phyloP scores from a whole-genome alignment of 2,329 filamentous ascomycete genomes.

The Acrocalymma vagum region DNA sequence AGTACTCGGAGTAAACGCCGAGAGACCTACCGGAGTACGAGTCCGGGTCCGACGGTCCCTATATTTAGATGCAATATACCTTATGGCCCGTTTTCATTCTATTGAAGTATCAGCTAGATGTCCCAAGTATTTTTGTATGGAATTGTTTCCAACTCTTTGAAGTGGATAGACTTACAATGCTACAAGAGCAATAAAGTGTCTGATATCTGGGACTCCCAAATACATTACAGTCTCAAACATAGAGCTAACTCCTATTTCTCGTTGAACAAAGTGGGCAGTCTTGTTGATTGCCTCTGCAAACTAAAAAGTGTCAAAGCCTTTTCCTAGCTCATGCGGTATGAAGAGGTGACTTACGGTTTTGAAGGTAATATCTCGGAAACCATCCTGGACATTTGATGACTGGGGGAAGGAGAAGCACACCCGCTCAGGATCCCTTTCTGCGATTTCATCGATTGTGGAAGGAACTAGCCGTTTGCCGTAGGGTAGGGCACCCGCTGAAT shows the following conservation, averaged over 20 bases:
- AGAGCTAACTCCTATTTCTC: constrained; percentile 37
- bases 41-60: background rate
- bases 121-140: background rate
- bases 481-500: constrained; percentile 13
- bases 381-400: constrained; percentile 21
- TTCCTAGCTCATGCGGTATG: constrained; percentile 23
- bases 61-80: constrained; percentile 17
- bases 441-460: constrained; percentile 51
- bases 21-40: no score
- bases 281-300: constrained; percentile 42
- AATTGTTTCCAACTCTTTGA: background rate
- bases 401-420: constrained; percentile 34
- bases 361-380: constrained; percentile 44
- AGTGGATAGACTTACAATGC: constrained; percentile 37
- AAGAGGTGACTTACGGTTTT: constrained; percentile 33
- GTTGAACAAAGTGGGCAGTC: constrained; percentile 39
- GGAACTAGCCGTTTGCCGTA: constrained; percentile 34
- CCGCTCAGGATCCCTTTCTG: constrained; percentile 24
- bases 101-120: constrained; percentile 1
- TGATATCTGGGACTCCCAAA: constrained; percentile 45
- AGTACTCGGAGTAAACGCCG: no score
- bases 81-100: constrained; percentile 55
- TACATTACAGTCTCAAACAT: constrained; percentile 38
- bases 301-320: constrained; percentile 19
- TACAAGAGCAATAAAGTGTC: constrained; percentile 48